phyloP scores from a whole-genome alignment of 2,329 filamentous ascomycete genomes.

The Ophiostoma novo-ulmi region DNA sequence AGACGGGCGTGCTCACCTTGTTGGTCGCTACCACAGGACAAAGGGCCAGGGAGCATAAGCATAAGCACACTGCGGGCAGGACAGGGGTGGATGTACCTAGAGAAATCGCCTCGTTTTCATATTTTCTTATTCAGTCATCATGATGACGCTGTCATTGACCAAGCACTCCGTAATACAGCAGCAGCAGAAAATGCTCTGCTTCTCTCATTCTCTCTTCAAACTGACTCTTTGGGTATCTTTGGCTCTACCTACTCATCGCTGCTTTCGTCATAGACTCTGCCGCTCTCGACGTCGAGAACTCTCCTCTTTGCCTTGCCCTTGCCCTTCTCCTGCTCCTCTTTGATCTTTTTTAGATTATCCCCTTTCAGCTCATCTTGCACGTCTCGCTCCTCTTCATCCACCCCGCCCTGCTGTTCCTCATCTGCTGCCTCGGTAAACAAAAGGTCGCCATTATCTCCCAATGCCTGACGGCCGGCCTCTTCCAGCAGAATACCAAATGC shows the following conservation, averaged over 20 bases:
- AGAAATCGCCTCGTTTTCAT: background rate
- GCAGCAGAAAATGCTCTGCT: too few species aligned
- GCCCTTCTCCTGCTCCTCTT: slow-evolving; percentile 5
- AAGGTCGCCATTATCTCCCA: slow-evolving; percentile 63
- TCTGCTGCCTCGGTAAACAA: slow-evolving; percentile 60
- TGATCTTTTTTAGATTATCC: slow-evolving; percentile 13
- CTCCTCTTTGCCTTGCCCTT: background rate
- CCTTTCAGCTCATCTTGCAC: slow-evolving; percentile 24
- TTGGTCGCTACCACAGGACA: background rate
- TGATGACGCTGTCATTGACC: background rate
- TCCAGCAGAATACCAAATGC: slow-evolving; percentile 71
- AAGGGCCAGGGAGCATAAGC: background rate
- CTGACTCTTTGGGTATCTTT: background rate
- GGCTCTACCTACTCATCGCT: slow-evolving; percentile 5
- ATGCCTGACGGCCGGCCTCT: slow-evolving; percentile 56
- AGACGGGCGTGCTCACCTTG: slow-evolving; percentile 11
- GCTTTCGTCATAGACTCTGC: background rate
- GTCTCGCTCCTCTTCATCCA: background rate
- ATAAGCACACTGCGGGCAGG: background rate
- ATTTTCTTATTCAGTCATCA: background rate
- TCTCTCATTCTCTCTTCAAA: too few species aligned
- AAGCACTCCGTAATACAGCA: background rate
- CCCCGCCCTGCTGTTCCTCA: slow-evolving; percentile 22
- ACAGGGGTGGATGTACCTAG: background rate
- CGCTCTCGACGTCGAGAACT: background rate